A percentile compares a stretch with the other conserved stretches of the same genome.
phyloP scores from a whole-genome alignment of 1,139 yeast species.

The Geotrichum restrictum region DNA sequence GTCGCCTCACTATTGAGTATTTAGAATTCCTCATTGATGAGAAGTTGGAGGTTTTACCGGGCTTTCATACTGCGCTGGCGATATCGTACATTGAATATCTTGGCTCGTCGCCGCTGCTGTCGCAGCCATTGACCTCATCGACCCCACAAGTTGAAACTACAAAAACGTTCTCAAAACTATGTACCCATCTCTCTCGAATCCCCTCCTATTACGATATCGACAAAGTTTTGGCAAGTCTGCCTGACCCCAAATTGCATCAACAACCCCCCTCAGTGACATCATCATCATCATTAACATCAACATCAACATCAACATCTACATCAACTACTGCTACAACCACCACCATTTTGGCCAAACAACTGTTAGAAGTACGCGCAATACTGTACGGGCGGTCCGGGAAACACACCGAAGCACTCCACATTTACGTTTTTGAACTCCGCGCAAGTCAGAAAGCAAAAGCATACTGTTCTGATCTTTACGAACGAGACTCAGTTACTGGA shows the following conservation, averaged over 20 bases:
- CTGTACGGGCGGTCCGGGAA: slow-evolving; percentile 59
- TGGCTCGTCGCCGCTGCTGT: slow-evolving; percentile 18
- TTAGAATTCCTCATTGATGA: slow-evolving; percentile 57
- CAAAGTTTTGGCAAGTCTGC: slow-evolving; percentile 33
- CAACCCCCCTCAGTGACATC: slow-evolving; percentile 10
- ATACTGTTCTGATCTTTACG: slow-evolving; percentile 53
- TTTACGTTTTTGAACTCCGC: slow-evolving; percentile 55
- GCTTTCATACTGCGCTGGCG: slow-evolving; percentile 53
- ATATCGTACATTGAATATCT: slow-evolving; percentile 50
- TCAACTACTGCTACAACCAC: neutral
- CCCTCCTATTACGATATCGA: slow-evolving; percentile 37
- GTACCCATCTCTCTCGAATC: slow-evolving; percentile 32
- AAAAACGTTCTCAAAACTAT: slow-evolving; percentile 28
- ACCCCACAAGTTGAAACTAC: neutral
- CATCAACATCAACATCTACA: too few relatives aligned
- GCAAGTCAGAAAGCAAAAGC: slow-evolving; percentile 57
- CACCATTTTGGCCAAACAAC: slow-evolving; percentile 2
- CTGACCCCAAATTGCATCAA: slow-evolving; percentile 27
- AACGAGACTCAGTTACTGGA: slow-evolving; percentile 44
- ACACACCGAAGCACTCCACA: slow-evolving; percentile 62
- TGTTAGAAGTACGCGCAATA: slow-evolving; percentile 50
- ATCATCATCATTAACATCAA: too few relatives aligned
- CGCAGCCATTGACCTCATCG: too few relatives aligned
- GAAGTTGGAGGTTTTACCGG: slow-evolving; percentile 44
- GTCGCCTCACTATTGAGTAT: slow-evolving; percentile 47